Evolutionary conservation across 2,329 filamentous ascomycete genomes (phyloP).

Genomic region (Metarhizium album): DNA sequence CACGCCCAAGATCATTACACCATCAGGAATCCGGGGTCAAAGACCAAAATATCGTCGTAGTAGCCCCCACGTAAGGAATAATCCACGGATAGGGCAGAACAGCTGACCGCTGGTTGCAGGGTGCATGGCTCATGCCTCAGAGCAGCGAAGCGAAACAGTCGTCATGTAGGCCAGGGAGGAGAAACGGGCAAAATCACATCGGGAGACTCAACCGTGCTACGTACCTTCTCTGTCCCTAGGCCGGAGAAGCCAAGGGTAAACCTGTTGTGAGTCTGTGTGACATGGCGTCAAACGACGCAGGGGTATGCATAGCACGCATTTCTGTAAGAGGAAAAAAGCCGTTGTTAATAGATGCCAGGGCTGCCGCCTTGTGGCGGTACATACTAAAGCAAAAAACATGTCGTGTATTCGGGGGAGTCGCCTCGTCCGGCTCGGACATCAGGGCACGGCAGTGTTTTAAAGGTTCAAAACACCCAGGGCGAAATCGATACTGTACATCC

Average conservation of each 20-base stretch:
- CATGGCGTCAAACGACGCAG: background rate
- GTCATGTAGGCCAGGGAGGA: background rate
- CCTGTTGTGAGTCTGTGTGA: too few species aligned
- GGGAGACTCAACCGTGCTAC: too few species aligned
- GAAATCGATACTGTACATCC: background rate
- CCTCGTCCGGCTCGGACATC: too few species aligned
- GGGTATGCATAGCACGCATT: background rate
- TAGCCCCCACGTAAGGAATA: background rate
- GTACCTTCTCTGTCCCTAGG: too few species aligned
- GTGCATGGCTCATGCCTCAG: background rate
- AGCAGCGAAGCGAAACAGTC: too few species aligned
- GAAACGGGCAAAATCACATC: too few species aligned
- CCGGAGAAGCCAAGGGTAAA: background rate
- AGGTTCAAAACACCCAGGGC: too few species aligned
- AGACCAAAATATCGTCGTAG: background rate
- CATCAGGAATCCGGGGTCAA: background rate
- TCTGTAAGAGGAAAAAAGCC: background rate
- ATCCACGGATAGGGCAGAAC: background rate
- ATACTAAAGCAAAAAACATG: too few species aligned
- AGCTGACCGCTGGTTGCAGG: background rate
- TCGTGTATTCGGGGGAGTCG: too few species aligned
- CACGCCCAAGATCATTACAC: too few species aligned
- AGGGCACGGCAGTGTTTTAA: too few species aligned
- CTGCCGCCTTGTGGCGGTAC: too few species aligned
- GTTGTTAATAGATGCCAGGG: background rate